These are phyloP conservation scores for Excoecaria cochinchinensis DNA, from an alignment of 345 rosid species.

Conservation along the genomic window DNA sequence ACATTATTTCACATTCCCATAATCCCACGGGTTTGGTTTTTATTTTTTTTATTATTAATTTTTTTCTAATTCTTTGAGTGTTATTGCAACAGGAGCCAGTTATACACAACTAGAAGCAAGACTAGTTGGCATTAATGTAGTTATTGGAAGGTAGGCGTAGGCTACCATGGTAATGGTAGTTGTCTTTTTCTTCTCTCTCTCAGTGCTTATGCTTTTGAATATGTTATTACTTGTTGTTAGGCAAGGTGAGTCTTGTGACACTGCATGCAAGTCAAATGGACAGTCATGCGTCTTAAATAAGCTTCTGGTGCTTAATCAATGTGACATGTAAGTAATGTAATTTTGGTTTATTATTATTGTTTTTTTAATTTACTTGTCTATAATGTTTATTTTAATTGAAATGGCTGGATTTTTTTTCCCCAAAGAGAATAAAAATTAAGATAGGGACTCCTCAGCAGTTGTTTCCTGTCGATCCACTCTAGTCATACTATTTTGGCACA, in stretches of 20 bases:
- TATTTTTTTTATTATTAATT: too few species aligned
- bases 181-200: constrained; percentile 8
- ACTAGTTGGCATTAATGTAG: constrained; percentile 72
- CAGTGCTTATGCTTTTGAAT: constrained; percentile 20
- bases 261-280: constrained; percentile 75
- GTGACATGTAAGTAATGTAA: constrained; percentile 62
- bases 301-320: constrained; percentile 76
- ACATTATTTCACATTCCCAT: background rate
- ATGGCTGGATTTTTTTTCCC: background rate
- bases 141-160: constrained; percentile 78
- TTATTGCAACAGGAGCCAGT: constrained; percentile 38
- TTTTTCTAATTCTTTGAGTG: background rate
- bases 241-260: constrained; percentile 89
- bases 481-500: background rate
- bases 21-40: background rate
- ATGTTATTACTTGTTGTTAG: constrained; percentile 35
- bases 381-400: background rate
- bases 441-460: background rate
- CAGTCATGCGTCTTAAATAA: constrained; percentile 84
- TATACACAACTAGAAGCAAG: constrained; percentile 56
- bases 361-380: background rate
- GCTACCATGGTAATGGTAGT: constrained; percentile 16
- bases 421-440: background rate
- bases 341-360: background rate
- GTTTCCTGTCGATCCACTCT: background rate